Conservation (phyloP, 164 flowering plant genomes). For the Hamamelis virginiana region DNA sequence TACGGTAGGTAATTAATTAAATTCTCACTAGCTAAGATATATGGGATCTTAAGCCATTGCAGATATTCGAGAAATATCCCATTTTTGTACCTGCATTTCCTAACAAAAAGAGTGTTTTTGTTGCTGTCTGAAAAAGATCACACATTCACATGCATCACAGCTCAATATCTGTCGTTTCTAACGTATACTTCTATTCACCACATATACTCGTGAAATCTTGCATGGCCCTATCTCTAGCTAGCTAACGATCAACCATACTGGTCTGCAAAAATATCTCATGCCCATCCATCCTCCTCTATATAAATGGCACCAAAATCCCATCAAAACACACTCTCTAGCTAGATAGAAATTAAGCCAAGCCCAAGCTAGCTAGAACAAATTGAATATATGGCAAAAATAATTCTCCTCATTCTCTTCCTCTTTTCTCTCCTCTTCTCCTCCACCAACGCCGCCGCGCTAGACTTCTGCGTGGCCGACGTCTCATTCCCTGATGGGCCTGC, state of each 20-base stretch:
- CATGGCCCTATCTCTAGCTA: slow-evolving; percentile 1
- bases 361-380: too few species aligned
- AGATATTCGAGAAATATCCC: too few species aligned
- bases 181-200: neutral
- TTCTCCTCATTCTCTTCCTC: slow-evolving; percentile 20
- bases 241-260: neutral
- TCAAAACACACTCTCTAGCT: neutral
- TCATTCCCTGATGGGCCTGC: slow-evolving; percentile 45
- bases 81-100: neutral
- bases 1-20: too few species aligned
- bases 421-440: slow-evolving; percentile 30
- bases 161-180: slow-evolving; percentile 19
- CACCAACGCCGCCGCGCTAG: slow-evolving; percentile 39
- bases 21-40: too few species aligned
- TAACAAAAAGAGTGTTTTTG: slow-evolving; percentile 28
- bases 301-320: slow-evolving; percentile 6
- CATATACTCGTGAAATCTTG: slow-evolving; percentile 19
- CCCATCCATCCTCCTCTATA: slow-evolving; percentile 5
- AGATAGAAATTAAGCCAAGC: too few species aligned
- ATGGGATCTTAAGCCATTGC: too few species aligned
- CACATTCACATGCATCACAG: slow-evolving; percentile 27
- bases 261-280: neutral
- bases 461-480: slow-evolving; percentile 80
- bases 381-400: too few species aligned
- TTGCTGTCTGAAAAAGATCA: slow-evolving; percentile 5